Percentiles rank a stretch among this genome's conserved stretches.
Evolutionary conservation across 768 basidiomycete genomes (phyloP).

Genomic region (Tubosaeta sp.): DNA sequence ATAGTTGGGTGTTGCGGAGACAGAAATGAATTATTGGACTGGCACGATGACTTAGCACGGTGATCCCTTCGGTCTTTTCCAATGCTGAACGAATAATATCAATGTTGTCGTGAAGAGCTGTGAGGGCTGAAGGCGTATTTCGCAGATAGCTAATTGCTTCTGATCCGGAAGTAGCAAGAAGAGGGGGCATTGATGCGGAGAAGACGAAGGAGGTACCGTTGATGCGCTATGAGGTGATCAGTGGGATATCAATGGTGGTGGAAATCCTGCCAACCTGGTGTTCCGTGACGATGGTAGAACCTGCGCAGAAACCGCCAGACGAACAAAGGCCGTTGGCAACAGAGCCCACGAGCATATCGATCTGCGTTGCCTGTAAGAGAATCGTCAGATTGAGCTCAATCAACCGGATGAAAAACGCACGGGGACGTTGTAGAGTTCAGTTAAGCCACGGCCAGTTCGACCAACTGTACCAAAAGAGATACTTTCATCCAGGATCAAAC

Average conservation of each 20-base stretch:
- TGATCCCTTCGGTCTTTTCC: conserved; percentile 75
- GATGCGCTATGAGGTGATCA: conserved; percentile 59
- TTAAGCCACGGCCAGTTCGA: conserved; percentile 89
- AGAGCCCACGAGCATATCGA: conserved; percentile 95
- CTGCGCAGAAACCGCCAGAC: conserved; percentile 93
- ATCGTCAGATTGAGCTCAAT: not conserved
- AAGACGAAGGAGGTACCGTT: conserved; percentile 95
- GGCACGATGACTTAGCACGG: conserved; percentile 79
- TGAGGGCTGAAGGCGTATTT: conserved; percentile 70
- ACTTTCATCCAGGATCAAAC: conserved; percentile 90
- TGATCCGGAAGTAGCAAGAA: conserved; percentile 83
- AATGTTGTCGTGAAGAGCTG: conserved; percentile 76
- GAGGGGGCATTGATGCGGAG: conserved; percentile 89
- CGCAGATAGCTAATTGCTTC: conserved; percentile 80
- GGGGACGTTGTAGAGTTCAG: conserved; percentile 91
- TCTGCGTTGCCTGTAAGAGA: conserved; percentile 64
- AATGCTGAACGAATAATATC: conserved; percentile 73
- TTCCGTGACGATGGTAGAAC: conserved; percentile 72
- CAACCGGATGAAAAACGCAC: conserved; percentile 42
- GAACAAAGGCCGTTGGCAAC: conserved; percentile 80
- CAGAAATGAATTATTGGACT: conserved; percentile 88
- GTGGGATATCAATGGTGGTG: not conserved
- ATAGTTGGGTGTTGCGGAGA: conserved; percentile 38
- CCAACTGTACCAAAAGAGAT: conserved; percentile 93
- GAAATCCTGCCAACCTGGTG: conserved; percentile 61